Conservation (phyloP, 257 asterid genomes). For the Cinchona pubescens region DNA sequence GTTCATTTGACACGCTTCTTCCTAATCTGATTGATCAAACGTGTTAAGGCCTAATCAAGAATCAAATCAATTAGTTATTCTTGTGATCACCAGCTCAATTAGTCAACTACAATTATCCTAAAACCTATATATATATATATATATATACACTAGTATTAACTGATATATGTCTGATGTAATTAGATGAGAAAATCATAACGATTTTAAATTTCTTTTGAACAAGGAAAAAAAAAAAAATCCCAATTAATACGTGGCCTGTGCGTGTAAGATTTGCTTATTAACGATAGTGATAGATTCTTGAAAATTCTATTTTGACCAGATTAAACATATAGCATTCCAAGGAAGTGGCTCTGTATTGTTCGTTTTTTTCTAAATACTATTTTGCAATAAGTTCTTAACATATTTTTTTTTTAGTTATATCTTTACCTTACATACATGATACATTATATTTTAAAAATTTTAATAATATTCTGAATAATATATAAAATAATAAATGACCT, state of each 20-base stretch:
- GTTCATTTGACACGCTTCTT: neutral
- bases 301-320: slow-evolving; percentile 2
- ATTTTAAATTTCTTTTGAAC: neutral
- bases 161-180: neutral
- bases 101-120: neutral
- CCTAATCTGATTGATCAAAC: neutral
- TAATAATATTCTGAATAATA: no score
- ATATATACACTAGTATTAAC: no score
- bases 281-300: neutral
- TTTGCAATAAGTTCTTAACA: no score
- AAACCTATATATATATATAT: no score
- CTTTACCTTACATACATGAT: no score
- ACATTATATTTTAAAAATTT: no score
- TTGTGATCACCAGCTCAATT: neutral
- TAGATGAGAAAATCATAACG: neutral
- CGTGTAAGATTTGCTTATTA: neutral
- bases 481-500: no score
- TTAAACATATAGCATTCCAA: neutral
- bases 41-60: neutral
- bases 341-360: no score
- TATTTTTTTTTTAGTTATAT: no score
- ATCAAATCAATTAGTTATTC: neutral
- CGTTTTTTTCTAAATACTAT: no score
- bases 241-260: neutral
- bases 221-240: neutral